Evolutionary conservation across 352 stramenopile species (phyloP), one percentile per base, ranked within the genome.

Genomic region (Thalassiosira mediterranea): DNA sequence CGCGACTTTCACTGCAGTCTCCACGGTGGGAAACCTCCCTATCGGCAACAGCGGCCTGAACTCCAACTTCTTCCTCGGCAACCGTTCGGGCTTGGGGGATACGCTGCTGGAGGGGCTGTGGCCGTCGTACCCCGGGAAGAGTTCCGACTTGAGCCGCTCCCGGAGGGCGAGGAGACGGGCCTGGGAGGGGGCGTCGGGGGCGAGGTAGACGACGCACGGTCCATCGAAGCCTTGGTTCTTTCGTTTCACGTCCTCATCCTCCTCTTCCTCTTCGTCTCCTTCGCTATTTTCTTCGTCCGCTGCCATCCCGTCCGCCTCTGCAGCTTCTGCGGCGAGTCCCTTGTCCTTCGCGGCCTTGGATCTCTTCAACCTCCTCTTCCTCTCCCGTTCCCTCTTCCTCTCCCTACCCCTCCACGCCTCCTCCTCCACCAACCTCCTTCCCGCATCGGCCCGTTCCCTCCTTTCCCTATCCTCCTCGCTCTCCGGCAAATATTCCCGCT

Each of bases 151-250:
- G 11, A 90, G 58, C 17, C 31, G 53, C 52, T 84, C 63, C 38
- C 84, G 60, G 17, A 91, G 64, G 25, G 66, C 25, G 54, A 76
- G 60, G 7, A 91, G 37, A 44, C 52, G 28, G 25, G 75, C 29
- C 13, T 78, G 65, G 34, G 72, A 86, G 76, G 81, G 66, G 47
- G 81, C 65, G 58, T 89, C 74, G 0, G 85, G 85, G 40, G 87
- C 81, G n/a, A 91, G 74, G 64, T 80, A 88, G 21, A 91, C 59
- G 23, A 91, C 57, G 52, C 72, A 88, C 37, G 85, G 85, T 5
- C 85, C 85, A 62, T 88, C 76, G 67, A 79, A 84, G 42, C 76
- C 79, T 25, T 81, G 72, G n/a, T 74, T 73, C 54, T 54, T 63
- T 44, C 38, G 73, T 62, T 69, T 70, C 31, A 40, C 71, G 3